Evolutionary conservation across 1,139 yeast genomes (phyloP), one percentile per base, ranked within the genome.

Genomic region (Pichia sp.): DNA sequence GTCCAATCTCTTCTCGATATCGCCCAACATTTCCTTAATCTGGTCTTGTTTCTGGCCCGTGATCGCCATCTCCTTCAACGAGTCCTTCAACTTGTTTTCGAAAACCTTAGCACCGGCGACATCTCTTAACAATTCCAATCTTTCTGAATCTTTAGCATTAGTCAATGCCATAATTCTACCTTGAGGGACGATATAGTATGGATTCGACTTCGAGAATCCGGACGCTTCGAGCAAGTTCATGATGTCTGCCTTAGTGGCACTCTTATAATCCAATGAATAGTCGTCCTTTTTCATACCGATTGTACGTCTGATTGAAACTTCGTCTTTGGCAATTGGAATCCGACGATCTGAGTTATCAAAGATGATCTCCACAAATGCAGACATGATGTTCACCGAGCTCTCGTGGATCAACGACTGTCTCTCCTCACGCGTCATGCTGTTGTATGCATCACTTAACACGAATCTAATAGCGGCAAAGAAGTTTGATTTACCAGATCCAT

Each of bases 401-500:
- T 86, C 95, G 58, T 91, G 96, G 44, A 91, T 84, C 51, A 91
- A 71, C 1, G 94, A 88, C 59, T 86, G 94, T 54, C 97, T 76
- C 60, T 90, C 96, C 58, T 90, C 96, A 53, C 94, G 72, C n/a
- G 85, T 75, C 82, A 91, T 77, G 61, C 88, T 86, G 3, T 89
- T 85, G 63, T 88, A 88, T 31, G 94, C 96, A 65, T 91, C 97
- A 46, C 96, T 85, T 35, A 93, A 68, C 10, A 91, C 98, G 67
- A 91, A 94, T 53, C 98, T 73, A 50, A 93, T 87, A 11, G 99
- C 99, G 17, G 96, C 93, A 66, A 93, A 93, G 68, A 94, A 87
- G 66, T 93, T 93, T 43, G 96, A 88, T 66, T 93, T 93, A 15
- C 99, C 99, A 8, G 96, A 86, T 15, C 99, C 99, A 66, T 93